Evolutionary conservation across 2,329 filamentous ascomycete genomes (phyloP).

Genomic region (Elsinoe necatrix): DNA sequence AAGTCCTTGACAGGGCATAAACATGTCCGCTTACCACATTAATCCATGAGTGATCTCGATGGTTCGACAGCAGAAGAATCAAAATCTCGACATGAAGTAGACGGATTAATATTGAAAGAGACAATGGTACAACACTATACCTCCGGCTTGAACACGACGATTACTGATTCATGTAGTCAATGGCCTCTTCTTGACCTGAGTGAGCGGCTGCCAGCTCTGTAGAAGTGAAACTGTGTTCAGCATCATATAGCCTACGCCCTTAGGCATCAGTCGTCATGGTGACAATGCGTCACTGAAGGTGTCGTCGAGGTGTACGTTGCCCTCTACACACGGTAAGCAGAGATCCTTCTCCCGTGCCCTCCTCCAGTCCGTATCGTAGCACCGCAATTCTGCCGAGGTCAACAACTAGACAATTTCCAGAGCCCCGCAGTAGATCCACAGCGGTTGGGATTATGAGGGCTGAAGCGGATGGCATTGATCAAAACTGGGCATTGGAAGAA

Average conservation of each 20-base stretch:
- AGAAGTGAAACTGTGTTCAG: background rate
- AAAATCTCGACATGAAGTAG: background rate
- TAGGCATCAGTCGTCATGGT: too few relatives aligned
- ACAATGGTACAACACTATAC: background rate
- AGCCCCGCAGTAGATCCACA: background rate
- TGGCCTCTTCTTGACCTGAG: background rate
- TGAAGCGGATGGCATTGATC: background rate
- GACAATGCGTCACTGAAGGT: too few relatives aligned
- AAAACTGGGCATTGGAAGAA: background rate
- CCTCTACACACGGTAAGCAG: too few relatives aligned
- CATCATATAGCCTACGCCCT: too few relatives aligned
- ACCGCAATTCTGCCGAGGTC: background rate
- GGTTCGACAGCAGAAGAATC: background rate
- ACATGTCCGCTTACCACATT: background rate
- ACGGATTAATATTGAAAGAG: background rate
- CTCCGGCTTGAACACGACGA: background rate
- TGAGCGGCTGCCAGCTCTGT: background rate
- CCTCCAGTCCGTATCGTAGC: background rate
- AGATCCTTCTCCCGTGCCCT: too few relatives aligned
- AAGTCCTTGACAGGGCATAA: background rate
- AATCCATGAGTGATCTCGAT: background rate
- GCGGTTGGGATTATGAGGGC: background rate
- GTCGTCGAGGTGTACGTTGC: too few relatives aligned
- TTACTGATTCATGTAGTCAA: background rate
- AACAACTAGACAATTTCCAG: background rate